Base-by-base conservation (phyloP, 2,329 filamentous ascomycete species). In the Rasamsonia emersonii region DNA sequence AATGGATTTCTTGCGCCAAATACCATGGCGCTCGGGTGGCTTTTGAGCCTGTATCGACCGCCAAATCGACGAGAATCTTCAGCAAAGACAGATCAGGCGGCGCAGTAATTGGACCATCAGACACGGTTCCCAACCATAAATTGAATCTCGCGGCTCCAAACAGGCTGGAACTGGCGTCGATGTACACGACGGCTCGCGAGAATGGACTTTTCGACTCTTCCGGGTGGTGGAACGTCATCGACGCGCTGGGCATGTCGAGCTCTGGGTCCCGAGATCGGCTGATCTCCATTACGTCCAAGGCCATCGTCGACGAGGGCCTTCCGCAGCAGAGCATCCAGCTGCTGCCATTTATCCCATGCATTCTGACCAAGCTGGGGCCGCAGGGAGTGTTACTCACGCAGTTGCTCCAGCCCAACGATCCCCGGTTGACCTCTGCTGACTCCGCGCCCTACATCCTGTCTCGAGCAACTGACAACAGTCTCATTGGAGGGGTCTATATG, bases 401-500 rank as follows among this genome's bases (percentile, higher is more conserved):
- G 27, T 58, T 95, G 3, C 64, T 98, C 1, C 55, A 58, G 1
- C 70, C 68, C n/a, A 71, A 73, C 5, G 86, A 94, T 45, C 63
- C 73, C 0, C 71, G 81, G 18, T 65, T 95, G 6, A 67, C 60
- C 1, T 72, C 77, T 32, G 66, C 72, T 0, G 70, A 74, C 8
- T 70, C 75, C 23, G 74, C 79, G 28, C 70, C 71, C 16, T 89
- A 81, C 52, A 79, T 95, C 5, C 61, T 95, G 9, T 73, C 77
- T 2, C 70, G 85, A 14, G 72, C 71, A 19, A 53, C 61, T 1
- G 66, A 67, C 9, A 65, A 73, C 18, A 45, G 43, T 5, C 65
- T 79, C 0, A 77, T 86, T 2, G 85, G 86, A 0, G 89, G 88
- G 0, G 70, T 95, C 3, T 95, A 95, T 50, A 86, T 95, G 79